Evolutionary conservation across 768 basidiomycete species (phyloP).

Genomic region (Suillus occidentalis): DNA sequence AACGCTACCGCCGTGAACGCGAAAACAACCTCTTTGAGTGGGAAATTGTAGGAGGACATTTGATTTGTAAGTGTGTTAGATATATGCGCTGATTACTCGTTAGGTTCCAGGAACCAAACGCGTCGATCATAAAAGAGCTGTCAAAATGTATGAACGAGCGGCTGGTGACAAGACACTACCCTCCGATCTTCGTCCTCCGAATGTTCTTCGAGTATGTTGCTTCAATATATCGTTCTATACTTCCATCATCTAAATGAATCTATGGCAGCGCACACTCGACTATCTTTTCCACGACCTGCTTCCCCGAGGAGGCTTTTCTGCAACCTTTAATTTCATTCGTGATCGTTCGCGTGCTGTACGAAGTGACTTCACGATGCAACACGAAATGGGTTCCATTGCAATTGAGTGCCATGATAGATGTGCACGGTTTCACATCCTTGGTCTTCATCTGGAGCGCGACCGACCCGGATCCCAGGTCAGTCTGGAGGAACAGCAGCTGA

Average conservation of each 20-base stretch:
- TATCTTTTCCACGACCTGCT: constrained; percentile 90
- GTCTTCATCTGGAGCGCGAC: constrained; percentile 66
- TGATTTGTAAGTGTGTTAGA: constrained; percentile 7
- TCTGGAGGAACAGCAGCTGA: constrained; percentile 85
- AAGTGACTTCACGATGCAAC: constrained; percentile 95
- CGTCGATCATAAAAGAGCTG: constrained; percentile 83
- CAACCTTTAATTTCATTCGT: constrained; percentile 81
- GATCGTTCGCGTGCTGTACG: constrained; percentile 89
- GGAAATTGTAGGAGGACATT: constrained; percentile 65
- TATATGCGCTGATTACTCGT: constrained; percentile 35
- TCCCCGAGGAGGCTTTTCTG: constrained; percentile 62
- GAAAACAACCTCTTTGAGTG: constrained; percentile 85
- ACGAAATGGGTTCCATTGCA: constrained; percentile 69
- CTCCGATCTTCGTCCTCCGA: constrained; percentile 88
- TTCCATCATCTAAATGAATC: background rate
- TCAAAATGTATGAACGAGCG: constrained; percentile 94
- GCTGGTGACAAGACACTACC: constrained; percentile 91
- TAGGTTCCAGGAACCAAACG: constrained; percentile 82
- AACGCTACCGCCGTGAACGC: constrained; percentile 85
- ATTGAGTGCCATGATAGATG: constrained; percentile 93
- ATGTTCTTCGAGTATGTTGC: constrained; percentile 65
- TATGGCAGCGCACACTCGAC: constrained; percentile 73
- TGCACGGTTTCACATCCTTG: constrained; percentile 89
- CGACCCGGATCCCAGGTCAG: constrained; percentile 55
- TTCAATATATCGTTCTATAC: constrained; percentile 5